Evolutionary conservation across 345 rosid species (phyloP), one percentile per base, ranked within the genome.

Genomic region (Brassica incana): DNA sequence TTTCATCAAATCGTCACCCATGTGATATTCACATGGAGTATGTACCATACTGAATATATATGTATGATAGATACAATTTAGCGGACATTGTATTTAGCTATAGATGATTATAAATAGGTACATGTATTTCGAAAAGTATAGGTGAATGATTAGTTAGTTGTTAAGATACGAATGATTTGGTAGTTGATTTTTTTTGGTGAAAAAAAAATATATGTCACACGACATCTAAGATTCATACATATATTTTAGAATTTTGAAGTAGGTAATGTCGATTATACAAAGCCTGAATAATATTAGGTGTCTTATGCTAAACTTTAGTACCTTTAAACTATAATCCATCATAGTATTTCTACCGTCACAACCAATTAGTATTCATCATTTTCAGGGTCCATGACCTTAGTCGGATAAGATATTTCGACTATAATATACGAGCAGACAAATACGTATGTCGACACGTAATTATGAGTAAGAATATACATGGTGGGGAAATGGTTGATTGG

Each of bases 1-100:
- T 36, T 61, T 68, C 83, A 74, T 36, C 76, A 75, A 71, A 18
- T 70, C 80, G 83, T 80, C 83, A 75, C 67, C 83, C 83, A 80
- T 75, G 83, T 71, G 83, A 75, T 71, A 71, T 58, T 40, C 79
- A 71, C 45, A 66, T 73, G 71, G 72, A 20, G 38, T 54, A 66
- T 16, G 23, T 32, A 36, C 20, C 33, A 66, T 5, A 54, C 35
- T 29, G 32, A 48, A 29, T 15, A 29, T 6, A 8, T 59, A 12
- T 65, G 27, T 5, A 58, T 67, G 23, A 61, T 45, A 48, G 23
- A 61, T 45, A 48, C 62, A 65, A 11, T 59, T 27, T 30, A 58
- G 68, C 18, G 73, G 68, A 18, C 73, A 40, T 12, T 73, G 64
- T 59, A 67, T 67, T 58, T 36, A 15, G 38, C 11, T 45, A 20